Evolutionary conservation across 192 early-diverging fungal species (phyloP).

Genomic region (Backusella sp.): DNA sequence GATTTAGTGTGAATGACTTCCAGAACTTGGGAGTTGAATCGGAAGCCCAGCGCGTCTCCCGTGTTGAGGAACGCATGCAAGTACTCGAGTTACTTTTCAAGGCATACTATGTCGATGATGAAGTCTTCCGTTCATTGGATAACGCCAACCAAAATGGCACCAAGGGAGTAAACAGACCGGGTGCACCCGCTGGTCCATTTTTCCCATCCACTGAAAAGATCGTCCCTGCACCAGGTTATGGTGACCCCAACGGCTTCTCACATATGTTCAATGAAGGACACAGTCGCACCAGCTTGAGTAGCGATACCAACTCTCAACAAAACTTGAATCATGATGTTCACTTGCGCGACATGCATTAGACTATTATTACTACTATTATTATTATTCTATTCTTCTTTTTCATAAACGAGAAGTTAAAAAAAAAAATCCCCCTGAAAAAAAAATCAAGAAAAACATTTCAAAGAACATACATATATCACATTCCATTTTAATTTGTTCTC

Average conservation of each 20-base stretch:
- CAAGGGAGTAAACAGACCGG: not conserved
- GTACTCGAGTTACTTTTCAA: slow-evolving; percentile 27
- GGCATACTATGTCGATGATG: slow-evolving; percentile 36
- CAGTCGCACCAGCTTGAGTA: slow-evolving; percentile 20
- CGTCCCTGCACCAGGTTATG: not conserved
- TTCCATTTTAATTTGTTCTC: slow-evolving; percentile 4
- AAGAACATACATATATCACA: slow-evolving; percentile 3
- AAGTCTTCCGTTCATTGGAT: slow-evolving; percentile 30
- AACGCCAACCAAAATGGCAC: not conserved
- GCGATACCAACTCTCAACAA: slow-evolving; percentile 26
- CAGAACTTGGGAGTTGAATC: slow-evolving; percentile 16
- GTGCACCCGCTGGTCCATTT: not conserved
- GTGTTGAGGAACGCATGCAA: slow-evolving; percentile 33
- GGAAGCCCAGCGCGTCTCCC: slow-evolving; percentile 23
- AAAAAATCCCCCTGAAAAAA: not conserved
- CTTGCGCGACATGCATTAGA: slow-evolving; percentile 20
- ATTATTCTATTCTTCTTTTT: not conserved
- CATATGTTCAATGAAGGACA: slow-evolving; percentile 29
- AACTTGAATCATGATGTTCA: slow-evolving; percentile 22
- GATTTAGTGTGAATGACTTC: slow-evolving; percentile 21
- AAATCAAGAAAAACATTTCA: not conserved
- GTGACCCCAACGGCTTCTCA: slow-evolving; percentile 21
- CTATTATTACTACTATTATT: not conserved
- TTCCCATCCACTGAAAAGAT: slow-evolving; percentile 8
- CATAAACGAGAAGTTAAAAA: not conserved